Evolutionary conservation across 2,329 filamentous ascomycete genomes (phyloP).

Genomic region (Neofusicoccum umdonicola): DNA sequence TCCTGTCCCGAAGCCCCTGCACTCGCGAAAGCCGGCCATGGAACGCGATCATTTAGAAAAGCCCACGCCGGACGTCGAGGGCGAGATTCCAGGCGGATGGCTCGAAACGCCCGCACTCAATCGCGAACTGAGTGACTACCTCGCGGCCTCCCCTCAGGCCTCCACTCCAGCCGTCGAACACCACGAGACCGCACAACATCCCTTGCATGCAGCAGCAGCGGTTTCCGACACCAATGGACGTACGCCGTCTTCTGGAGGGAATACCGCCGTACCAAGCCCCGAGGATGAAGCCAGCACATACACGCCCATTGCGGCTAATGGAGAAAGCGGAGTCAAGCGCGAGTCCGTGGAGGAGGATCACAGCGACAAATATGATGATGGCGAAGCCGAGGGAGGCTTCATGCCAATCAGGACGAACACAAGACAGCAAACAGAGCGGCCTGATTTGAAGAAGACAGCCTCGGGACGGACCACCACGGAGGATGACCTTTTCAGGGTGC

Average conservation of each 20-base stretch:
- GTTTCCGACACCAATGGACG: neutral
- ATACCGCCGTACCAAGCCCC: slow-evolving; percentile 4
- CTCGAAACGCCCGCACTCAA: slow-evolving; percentile 31
- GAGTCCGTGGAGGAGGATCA: slow-evolving; percentile 10
- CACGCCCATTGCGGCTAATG: neutral
- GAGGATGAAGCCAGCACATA: slow-evolving; percentile 15
- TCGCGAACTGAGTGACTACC: neutral
- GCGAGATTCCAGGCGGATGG: slow-evolving; percentile 34
- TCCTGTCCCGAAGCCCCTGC: neutral
- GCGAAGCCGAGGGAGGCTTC: slow-evolving; percentile 22
- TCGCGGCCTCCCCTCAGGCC: neutral
- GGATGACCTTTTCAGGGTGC: slow-evolving; percentile 51
- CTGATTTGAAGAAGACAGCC: neutral
- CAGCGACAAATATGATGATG: slow-evolving; percentile 23
- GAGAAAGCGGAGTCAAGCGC: neutral
- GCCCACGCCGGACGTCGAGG: slow-evolving; percentile 31
- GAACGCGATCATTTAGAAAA: slow-evolving; percentile 21
- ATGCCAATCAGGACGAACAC: slow-evolving; percentile 24
- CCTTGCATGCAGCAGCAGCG: neutral
- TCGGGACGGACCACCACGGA: slow-evolving; percentile 40
- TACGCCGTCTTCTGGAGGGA: neutral
- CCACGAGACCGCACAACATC: neutral
- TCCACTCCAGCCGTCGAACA: neutral
- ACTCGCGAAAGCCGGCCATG: neutral
- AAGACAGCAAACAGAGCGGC: neutral